Base-by-base conservation (phyloP, 1,284 basidiomycete genomes). In the Fomitopsis schrenkii region DNA sequence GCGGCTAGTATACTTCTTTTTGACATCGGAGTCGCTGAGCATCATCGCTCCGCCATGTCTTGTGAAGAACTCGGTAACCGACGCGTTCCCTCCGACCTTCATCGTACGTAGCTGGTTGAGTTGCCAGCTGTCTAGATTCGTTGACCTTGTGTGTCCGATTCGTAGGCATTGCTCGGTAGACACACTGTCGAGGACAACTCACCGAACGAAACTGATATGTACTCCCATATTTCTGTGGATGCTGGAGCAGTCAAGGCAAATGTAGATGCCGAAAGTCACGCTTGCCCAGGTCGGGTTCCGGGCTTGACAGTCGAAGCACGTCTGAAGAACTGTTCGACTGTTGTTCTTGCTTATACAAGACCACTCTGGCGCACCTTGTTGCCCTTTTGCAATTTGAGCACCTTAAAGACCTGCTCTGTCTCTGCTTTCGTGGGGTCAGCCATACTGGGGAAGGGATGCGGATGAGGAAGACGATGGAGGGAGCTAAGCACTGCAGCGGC, bases 221-320 rank as follows among this genome's bases (percentile, higher is more conserved):
- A 99, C 97, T 68, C 97, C 97, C 86, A 98, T 90, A 76, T 97
- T 98, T 61, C 97, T 85, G 76, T 99, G 97, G 15, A 94, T 83
- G 65, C 91, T 93, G 5, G 96, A 98, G 81, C 97, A 99, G 70
- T 99, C 96, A 52, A 99, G 81, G 73, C 97, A 99, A 72, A 99
- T 97, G 77, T 99, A 99, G 52, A 99, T 90, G 56, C 94, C 97
- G 72, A 91, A 99, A 0, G 95, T 97, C 38, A 97, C 95, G 65
- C 93, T 96, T 2, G 95, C 91, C 97, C 97, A 99, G 54, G 96
- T 97, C 59, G 97, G 97, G 79, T 97, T 98, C 72, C 95, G 92
- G 63, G 97, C 95, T 69, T 88, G 85, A 74, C 97, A 99, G 77
- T 99, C 97, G 73, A 98, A 98, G 80, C 97, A 99, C 70, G 88